Conservation (phyloP, 192 early-diverging fungal species). For the Podila epigama region DNA sequence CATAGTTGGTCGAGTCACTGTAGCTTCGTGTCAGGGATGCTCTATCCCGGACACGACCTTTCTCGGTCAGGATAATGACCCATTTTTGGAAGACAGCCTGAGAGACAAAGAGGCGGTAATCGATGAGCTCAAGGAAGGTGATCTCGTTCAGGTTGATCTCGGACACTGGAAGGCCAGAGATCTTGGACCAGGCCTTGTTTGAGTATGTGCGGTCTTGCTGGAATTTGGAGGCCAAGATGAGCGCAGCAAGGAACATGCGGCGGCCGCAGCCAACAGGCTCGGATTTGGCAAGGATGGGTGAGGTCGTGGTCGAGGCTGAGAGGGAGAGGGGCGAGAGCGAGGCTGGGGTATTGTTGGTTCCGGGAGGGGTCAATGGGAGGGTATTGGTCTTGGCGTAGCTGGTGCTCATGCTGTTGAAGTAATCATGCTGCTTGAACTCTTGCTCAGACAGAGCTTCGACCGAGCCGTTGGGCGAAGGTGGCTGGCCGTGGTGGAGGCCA, state of each 20-base stretch:
- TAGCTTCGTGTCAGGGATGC: not conserved
- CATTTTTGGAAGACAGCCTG: constrained; percentile 67
- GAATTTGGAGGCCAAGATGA: constrained; percentile 89
- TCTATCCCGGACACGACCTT: constrained; percentile 11
- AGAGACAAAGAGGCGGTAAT: constrained; percentile 76
- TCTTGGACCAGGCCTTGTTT: constrained; percentile 87
- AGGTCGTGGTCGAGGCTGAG: constrained; percentile 18
- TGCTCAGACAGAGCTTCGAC: constrained; percentile 19
- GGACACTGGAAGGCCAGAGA: constrained; percentile 73
- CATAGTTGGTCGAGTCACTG: not conserved
- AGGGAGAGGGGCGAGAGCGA: constrained; percentile 35
- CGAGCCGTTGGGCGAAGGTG: constrained; percentile 28
- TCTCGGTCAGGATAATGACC: constrained; percentile 57
- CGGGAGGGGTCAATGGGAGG: constrained; percentile 46
- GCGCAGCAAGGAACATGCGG: constrained; percentile 83
- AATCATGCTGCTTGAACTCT: constrained; percentile 22
- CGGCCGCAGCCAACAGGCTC: constrained; percentile 72
- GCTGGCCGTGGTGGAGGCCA: constrained; percentile 7
- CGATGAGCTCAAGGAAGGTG: constrained; percentile 76
- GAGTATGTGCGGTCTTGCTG: constrained; percentile 84
- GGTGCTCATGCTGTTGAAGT: constrained; percentile 40
- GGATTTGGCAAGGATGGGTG: constrained; percentile 51
- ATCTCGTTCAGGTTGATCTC: constrained; percentile 87
- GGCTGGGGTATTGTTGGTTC: constrained; percentile 41
- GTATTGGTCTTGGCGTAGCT: constrained; percentile 17